Conservation (phyloP, 2,329 filamentous ascomycete genomes). For the Parafenestella ontariensis region DNA sequence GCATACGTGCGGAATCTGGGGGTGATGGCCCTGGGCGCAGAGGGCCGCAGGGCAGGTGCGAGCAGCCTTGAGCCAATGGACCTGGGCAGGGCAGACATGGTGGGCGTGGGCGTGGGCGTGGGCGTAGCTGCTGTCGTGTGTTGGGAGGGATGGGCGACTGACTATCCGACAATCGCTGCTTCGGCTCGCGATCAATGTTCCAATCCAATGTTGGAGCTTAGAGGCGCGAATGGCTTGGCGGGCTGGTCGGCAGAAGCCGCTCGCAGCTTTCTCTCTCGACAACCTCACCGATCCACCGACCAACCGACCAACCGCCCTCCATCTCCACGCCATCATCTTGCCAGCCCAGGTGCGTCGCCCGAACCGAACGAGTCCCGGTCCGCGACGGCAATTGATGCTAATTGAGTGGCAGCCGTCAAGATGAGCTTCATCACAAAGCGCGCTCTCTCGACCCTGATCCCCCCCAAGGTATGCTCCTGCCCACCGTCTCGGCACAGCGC, state of each 20-base stretch:
- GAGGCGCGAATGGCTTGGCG: slow-evolving; percentile 19
- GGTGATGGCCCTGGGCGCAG: slow-evolving; percentile 27
- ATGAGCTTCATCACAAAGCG: slow-evolving; percentile 94
- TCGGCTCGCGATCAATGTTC: not conserved
- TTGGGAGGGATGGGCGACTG: not conserved
- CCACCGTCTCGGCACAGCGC: slow-evolving; percentile 10
- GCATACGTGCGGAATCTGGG: slow-evolving; percentile 44
- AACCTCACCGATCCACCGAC: slow-evolving; percentile 40
- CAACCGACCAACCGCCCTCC: slow-evolving; percentile 31
- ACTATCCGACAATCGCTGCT: too few species aligned
- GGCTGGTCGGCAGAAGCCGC: slow-evolving; percentile 34
- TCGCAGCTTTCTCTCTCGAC: slow-evolving; percentile 38
- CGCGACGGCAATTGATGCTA: slow-evolving; percentile 43
- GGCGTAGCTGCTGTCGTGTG: too few species aligned
- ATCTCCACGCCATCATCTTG: slow-evolving; percentile 47
- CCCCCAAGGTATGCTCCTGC: slow-evolving; percentile 80
- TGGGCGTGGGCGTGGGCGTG: slow-evolving; percentile 25
- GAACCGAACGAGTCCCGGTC: slow-evolving; percentile 8
- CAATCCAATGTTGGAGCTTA: slow-evolving; percentile 24
- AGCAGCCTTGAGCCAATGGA: slow-evolving; percentile 53
- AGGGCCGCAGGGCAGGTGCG: slow-evolving; percentile 39
- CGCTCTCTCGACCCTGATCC: slow-evolving; percentile 97
- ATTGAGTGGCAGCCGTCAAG: slow-evolving; percentile 59
- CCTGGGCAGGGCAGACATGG: slow-evolving; percentile 50
- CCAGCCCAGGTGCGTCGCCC: slow-evolving; percentile 42